phyloP scores from a whole-genome alignment of 2,329 filamentous ascomycete genomes.

The Claviceps humidiphila region DNA sequence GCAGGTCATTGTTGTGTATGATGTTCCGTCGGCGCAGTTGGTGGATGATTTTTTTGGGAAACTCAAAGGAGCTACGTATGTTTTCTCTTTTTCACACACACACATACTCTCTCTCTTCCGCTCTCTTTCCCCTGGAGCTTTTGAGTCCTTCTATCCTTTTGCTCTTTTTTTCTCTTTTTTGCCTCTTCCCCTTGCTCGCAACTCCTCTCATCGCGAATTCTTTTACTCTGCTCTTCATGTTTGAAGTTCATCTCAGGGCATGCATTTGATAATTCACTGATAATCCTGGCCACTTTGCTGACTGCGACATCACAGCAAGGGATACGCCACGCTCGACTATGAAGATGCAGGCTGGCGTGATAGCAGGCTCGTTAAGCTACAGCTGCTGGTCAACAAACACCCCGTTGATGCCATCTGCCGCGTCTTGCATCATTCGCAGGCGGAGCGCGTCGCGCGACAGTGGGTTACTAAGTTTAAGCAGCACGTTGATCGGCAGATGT shows the following conservation, averaged over 20 bases:
- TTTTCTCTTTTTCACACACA: neutral
- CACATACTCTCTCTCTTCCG: too few species aligned
- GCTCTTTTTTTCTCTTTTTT: neutral
- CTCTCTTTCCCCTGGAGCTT: too few species aligned
- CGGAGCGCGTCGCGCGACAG: conserved; percentile 62
- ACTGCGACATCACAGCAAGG: conserved; percentile 38
- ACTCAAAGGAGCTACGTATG: conserved; percentile 67
- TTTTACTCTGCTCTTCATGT: too few species aligned
- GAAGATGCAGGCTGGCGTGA: conserved; percentile 54
- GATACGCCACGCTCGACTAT: conserved; percentile 70
- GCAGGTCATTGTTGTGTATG: conserved; percentile 90
- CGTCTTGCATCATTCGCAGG: conserved; percentile 72
- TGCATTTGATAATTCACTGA: too few species aligned
- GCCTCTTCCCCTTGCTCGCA: too few species aligned
- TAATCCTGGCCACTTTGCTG: too few species aligned
- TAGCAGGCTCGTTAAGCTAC: conserved; percentile 74
- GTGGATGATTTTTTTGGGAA: conserved; percentile 98
- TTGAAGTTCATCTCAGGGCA: too few species aligned
- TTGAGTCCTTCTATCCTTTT: too few species aligned
- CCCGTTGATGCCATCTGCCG: conserved; percentile 92
- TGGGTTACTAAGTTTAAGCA: conserved; percentile 97
- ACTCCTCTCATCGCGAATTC: too few species aligned
- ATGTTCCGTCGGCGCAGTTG: conserved; percentile 73
- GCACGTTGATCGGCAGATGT: conserved; percentile 93
- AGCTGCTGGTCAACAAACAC: conserved; percentile 83